Base-by-base conservation (phyloP, 148 eudicot species). In the Talinum fruticosum region DNA sequence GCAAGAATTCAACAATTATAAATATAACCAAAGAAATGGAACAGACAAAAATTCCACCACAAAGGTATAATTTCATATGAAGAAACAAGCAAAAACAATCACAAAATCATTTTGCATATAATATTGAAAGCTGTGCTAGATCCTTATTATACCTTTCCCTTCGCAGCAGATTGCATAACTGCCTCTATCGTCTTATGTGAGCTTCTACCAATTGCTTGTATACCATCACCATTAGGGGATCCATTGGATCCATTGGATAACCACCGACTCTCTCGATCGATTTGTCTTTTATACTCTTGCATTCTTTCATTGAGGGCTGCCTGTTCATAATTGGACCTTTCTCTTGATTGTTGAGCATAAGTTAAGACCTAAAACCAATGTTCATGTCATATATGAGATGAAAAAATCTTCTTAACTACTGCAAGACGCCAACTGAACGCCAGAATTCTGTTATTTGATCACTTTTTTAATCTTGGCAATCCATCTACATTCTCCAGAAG, bases 121-220 rank as follows among this genome's bases (percentile, higher is more conserved):
- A 65, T 45, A 23, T 5, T 10, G 62, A 35, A 74, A 57, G 59
- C 49, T 73, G 62, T 45, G 51, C 23, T 16, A 57, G 32, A 44
- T 29, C 6, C 59, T 59, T 74, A 74, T 61, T 34, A 30, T 76
- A 95, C 99, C 97, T 96, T 96, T 85, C 99, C 99, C 78, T 81
- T 91, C 30, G 87, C 86, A 80, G 99, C 97, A 76, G 97, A 93
- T 82, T 93, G 99, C 99, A 96, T 96, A 79, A 93, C 97, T 10
- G 97, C 97, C 38, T 96, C 97, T 75, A 96, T 93, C 86, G 90
- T 91, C 86, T 96, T 96, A 76, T 96, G 97, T 32, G 99, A 96
- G 81, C 97, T 96, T 87, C 99, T 89, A 73, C 97, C 97, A 84
- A 96, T 88, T 45, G 94, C 91, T 85, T 91, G 99, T 78, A 91